Evolutionary conservation across 345 rosid genomes (phyloP).

Genomic region (Mallotus nudiflorus): DNA sequence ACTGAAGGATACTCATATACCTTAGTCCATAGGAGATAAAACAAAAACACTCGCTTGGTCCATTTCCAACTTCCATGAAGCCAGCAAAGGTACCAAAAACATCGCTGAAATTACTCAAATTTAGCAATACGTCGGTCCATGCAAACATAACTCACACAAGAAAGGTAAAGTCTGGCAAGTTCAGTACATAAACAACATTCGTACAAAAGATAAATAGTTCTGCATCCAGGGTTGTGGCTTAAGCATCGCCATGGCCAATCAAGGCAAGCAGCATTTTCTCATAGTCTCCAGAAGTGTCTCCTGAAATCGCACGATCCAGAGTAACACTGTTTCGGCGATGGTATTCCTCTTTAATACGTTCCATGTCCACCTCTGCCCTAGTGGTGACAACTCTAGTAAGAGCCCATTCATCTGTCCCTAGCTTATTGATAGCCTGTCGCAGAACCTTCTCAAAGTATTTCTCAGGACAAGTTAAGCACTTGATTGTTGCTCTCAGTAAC

Average conservation of each 20-base stretch:
- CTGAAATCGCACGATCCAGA: conserved; percentile 66
- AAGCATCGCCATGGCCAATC: conserved; percentile 62
- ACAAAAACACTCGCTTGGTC: not conserved
- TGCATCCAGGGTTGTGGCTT: conserved; percentile 17
- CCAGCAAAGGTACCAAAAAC: not conserved
- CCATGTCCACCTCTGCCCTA: conserved; percentile 84
- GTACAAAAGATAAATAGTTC: not conserved
- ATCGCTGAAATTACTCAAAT: not conserved
- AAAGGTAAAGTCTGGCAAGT: not conserved
- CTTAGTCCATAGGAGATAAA: not conserved
- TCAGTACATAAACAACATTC: conserved; percentile 6
- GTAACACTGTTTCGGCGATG: conserved; percentile 70
- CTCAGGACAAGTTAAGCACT: conserved; percentile 83
- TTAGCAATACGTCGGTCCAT: conserved; percentile 10
- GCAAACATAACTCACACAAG: conserved; percentile 4
- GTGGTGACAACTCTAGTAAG: conserved; percentile 75
- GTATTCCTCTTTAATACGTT: conserved; percentile 74
- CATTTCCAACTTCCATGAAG: conserved; percentile 1
- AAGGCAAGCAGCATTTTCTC: conserved; percentile 73
- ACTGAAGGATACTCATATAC: not conserved
- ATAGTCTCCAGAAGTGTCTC: conserved; percentile 81
- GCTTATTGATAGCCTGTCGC: conserved; percentile 64
- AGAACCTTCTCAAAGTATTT: conserved; percentile 81
- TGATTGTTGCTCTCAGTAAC: conserved; percentile 65
- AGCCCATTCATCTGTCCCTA: conserved; percentile 87